Percentiles rank a stretch among this genome's conserved stretches.
Conservation (phyloP, 2,329 filamentous ascomycete species). For the Neoascochyta sp. region DNA sequence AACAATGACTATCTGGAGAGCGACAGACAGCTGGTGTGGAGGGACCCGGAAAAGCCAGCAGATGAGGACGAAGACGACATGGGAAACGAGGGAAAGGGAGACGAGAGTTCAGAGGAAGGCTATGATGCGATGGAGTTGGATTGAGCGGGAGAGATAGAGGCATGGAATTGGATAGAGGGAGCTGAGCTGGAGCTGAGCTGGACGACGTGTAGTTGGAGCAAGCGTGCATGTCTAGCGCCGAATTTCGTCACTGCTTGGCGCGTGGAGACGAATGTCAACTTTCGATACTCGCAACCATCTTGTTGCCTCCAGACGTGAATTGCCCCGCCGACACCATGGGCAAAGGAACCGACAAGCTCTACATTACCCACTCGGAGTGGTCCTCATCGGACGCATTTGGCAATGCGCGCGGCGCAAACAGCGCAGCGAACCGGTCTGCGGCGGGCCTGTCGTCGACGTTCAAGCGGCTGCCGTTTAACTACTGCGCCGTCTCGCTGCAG, state of each 20-base stretch:
- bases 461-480: constrained; percentile 92
- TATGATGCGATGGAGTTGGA: too few relatives aligned
- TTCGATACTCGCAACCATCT: too few relatives aligned
- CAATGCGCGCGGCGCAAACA: constrained; percentile 69
- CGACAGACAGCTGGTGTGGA: constrained; percentile 14
- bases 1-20: constrained; percentile 15
- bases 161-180: too few relatives aligned
- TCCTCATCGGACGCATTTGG: constrained; percentile 84
- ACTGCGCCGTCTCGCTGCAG: constrained; percentile 91
- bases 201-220: too few relatives aligned
- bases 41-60: constrained; percentile 2
- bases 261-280: too few relatives aligned
- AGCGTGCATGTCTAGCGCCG: too few relatives aligned
- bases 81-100: not conserved
- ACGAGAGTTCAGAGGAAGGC: not conserved
- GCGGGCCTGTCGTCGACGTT: constrained; percentile 60
- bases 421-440: constrained; percentile 52
- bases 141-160: too few relatives aligned
- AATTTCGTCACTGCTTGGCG: too few relatives aligned
- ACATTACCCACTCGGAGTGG: constrained; percentile 97
- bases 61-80: not conserved
- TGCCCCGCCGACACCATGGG: constrained; percentile 34
- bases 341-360: constrained; percentile 43
- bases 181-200: too few relatives aligned
- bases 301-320: too few relatives aligned